A percentile compares a stretch with the other conserved stretches of the same genome.
These are phyloP conservation scores for Trichoderma citrinoviride DNA, from an alignment of 2,329 filamentous ascomycete species.

Conservation along the genomic window DNA sequence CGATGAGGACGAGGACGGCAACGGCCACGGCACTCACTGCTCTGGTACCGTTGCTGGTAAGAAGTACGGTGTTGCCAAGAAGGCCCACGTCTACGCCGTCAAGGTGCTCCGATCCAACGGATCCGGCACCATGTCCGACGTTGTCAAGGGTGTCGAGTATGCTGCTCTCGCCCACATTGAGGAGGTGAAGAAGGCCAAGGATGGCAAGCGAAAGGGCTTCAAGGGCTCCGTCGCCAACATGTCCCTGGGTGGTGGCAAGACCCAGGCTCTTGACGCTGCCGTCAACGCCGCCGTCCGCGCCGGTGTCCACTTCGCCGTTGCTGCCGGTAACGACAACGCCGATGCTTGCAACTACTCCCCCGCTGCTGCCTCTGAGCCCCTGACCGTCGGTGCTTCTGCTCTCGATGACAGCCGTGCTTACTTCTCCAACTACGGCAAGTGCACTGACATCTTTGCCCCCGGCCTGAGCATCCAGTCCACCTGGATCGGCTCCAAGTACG, in stretches of 20 bases:
- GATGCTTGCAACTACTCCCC: conserved; percentile 99
- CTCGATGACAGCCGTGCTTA: conserved; percentile 95
- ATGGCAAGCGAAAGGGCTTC: conserved; percentile 90
- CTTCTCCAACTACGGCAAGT: conserved; percentile 99
- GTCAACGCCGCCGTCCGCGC: conserved; percentile 91
- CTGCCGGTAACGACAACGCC: conserved; percentile 97
- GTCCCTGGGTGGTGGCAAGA: conserved; percentile 98
- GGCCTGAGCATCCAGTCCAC: conserved; percentile 96
- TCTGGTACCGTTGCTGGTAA: conserved; percentile 96
- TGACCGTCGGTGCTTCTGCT: conserved; percentile 94
- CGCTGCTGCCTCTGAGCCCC: conserved; percentile 83
- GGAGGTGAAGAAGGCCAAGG: conserved; percentile 75
- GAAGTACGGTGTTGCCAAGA: conserved; percentile 99
- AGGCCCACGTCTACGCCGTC: conserved; percentile 93
- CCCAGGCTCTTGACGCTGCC: conserved; percentile 80
- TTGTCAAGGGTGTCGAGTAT: conserved; percentile 97
- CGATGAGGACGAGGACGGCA: conserved; percentile 88
- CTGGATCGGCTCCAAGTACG: conserved; percentile 95
- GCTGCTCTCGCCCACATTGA: conserved; percentile 77
- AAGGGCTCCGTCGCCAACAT: conserved; percentile 99
- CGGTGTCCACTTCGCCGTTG: conserved; percentile 96
- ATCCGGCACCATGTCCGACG: conserved; percentile 97
- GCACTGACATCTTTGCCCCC: conserved; percentile 98
- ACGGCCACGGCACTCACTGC: conserved; percentile 98
- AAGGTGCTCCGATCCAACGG: conserved; percentile 98